phyloP scores from a whole-genome alignment of 768 basidiomycete species.

The Pleurotus salmoneostramineus region DNA sequence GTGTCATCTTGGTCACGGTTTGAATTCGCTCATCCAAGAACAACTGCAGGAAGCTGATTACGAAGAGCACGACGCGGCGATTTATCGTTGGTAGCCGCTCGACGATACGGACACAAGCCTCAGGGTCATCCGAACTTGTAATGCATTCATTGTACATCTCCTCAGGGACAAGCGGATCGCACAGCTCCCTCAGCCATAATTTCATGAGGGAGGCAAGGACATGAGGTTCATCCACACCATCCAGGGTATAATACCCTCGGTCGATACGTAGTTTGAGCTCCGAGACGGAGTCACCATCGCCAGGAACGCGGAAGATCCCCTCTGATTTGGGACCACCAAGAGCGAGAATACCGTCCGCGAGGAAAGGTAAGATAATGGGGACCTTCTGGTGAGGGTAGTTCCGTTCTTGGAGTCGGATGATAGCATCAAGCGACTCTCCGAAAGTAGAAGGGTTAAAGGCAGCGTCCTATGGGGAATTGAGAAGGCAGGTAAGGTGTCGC shows the following conservation, averaged over 20 bases:
- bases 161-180: slow-evolving; percentile 88
- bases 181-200: slow-evolving; percentile 89
- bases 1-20: slow-evolving; percentile 81
- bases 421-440: slow-evolving; percentile 83
- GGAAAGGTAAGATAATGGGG: slow-evolving; percentile 91
- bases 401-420: slow-evolving; percentile 79
- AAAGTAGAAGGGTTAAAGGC: slow-evolving; percentile 96
- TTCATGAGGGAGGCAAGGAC: slow-evolving; percentile 89
- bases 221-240: slow-evolving; percentile 87
- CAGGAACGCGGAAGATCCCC: slow-evolving; percentile 92
- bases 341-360: slow-evolving; percentile 87
- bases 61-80: slow-evolving; percentile 80
- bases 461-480: slow-evolving; percentile 53
- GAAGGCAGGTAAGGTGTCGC: too few relatives aligned
- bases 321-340: slow-evolving; percentile 82
- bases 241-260: slow-evolving; percentile 85
- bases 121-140: slow-evolving; percentile 57
- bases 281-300: slow-evolving; percentile 84
- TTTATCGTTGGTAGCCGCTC: slow-evolving; percentile 81
- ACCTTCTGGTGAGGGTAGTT: slow-evolving; percentile 83
- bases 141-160: slow-evolving; percentile 93
- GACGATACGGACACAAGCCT: slow-evolving; percentile 71
- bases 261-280: slow-evolving; percentile 89
- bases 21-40: slow-evolving; percentile 80
- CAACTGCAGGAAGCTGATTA: slow-evolving; percentile 87